These are phyloP conservation scores for Psophocarpus tetragonolobus DNA, from an alignment of 306 rosid genomes.

Conservation along the genomic window DNA sequence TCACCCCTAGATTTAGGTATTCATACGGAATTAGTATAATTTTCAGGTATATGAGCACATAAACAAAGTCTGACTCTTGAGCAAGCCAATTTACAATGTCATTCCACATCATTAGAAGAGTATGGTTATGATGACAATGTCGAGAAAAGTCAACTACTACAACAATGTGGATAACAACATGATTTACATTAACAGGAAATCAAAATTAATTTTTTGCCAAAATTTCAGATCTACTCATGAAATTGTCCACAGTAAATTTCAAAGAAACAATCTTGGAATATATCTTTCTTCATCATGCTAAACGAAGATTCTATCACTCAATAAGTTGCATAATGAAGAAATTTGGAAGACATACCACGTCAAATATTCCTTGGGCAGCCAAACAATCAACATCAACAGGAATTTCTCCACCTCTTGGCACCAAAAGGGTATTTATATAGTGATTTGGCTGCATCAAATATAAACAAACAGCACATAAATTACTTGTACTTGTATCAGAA, in stretches of 20 bases:
- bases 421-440: conserved; percentile 75
- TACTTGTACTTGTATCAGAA: background rate
- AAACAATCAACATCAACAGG: conserved; percentile 57
- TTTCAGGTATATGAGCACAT: background rate
- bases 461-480: background rate
- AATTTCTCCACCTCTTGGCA: conserved; percentile 72
- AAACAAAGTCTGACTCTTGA: conserved; percentile 1
- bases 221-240: conserved; percentile 13
- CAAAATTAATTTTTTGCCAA: conserved; percentile 1
- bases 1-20: too few relatives aligned
- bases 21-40: background rate
- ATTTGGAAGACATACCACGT: conserved; percentile 65
- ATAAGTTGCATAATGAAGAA: conserved; percentile 16
- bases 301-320: background rate
- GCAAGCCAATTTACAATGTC: too few relatives aligned
- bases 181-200: background rate
- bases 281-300: conserved; percentile 1
- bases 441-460: conserved; percentile 65
- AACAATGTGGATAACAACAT: too few relatives aligned
- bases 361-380: conserved; percentile 75
- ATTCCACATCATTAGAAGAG: too few relatives aligned
- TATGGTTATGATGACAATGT: too few relatives aligned
- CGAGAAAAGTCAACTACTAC: too few relatives aligned
- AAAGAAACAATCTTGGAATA: background rate
- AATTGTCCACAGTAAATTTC: conserved; percentile 2